Evolutionary conservation across 2,329 filamentous ascomycete species (phyloP), one percentile per base, ranked within the genome.

Genomic region (Trichophyton benhamiae): DNA sequence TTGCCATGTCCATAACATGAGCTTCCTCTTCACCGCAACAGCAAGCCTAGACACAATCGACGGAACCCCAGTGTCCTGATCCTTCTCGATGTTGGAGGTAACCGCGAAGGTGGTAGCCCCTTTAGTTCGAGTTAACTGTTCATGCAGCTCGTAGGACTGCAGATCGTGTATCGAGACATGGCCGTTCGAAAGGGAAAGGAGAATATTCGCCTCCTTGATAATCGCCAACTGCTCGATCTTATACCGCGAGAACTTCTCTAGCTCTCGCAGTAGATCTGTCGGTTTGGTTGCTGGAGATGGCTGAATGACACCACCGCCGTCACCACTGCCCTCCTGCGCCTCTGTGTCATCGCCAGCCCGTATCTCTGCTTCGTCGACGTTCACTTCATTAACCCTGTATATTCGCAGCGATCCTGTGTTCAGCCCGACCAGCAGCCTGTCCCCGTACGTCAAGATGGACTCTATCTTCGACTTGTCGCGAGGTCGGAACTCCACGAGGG

Each of bases 401-500:
- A 99, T 86, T 65, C 91, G 87, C 63, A 99, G 82, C 63, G 83
- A 86, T 68, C 94, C 94, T 44, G 87, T 95, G 75, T 89, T 96
- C 65, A 99, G 81, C 61, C 94, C 94, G 62, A 96, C 91, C 60
- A 99, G 83, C 41, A 99, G 82, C 65, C 91, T 86, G 72, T 99
- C 94, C 71, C 91, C 91, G 76, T 96, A 89, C 64, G 92, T 89
- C 57, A 97, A 82, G 67, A 99, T 89, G 58, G 89, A 94, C 77
- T 99, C 94, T 76, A 99, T 96, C 80, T 88, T 94, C 67, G 89
- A 95, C 80, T 95, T 96, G 83, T 97, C 92, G 75, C 89, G 87
- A 75, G 86, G 86, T 78, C 88, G 91, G 70, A 99, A 87, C 88
- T 99, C 94, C 81, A 97, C 88, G 74, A 99, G 92, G 66, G 91